These are phyloP conservation scores for Starmerella asiatica DNA, from an alignment of 805 yeast species.

Conservation along the genomic window DNA sequence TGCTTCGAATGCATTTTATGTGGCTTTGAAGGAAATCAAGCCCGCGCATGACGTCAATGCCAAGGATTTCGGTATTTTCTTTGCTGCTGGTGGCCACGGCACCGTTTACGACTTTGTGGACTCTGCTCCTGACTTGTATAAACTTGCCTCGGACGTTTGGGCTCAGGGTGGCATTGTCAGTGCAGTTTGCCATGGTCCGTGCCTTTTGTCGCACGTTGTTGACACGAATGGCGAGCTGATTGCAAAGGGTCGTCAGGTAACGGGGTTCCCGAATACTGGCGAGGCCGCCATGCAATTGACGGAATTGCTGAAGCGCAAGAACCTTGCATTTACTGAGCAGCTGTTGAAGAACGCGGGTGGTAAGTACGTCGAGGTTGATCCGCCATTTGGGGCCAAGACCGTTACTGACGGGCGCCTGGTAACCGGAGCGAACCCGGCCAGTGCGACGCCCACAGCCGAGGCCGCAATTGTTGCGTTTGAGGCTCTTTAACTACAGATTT, in stretches of 20 bases:
- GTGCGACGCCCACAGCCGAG: slow-evolving; percentile 39
- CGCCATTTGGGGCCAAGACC: slow-evolving; percentile 28
- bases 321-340: slow-evolving; percentile 30
- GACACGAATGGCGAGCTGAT: slow-evolving; percentile 34
- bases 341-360: slow-evolving; percentile 25
- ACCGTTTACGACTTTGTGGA: slow-evolving; percentile 43
- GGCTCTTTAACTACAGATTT: too few relatives aligned
- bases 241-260: slow-evolving; percentile 40
- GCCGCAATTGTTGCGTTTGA: slow-evolving; percentile 22
- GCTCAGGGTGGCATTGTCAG: slow-evolving; percentile 41
- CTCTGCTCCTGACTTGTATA: slow-evolving; percentile 35
- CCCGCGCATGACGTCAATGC: slow-evolving; percentile 38
- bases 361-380: slow-evolving; percentile 36
- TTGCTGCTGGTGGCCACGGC: slow-evolving; percentile 58
- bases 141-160: slow-evolving; percentile 36
- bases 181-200: slow-evolving; percentile 63
- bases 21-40: slow-evolving; percentile 32
- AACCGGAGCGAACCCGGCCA: slow-evolving; percentile 55
- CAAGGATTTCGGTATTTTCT: slow-evolving; percentile 40
- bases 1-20: slow-evolving; percentile 30
- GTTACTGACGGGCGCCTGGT: slow-evolving; percentile 45
- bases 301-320: slow-evolving; percentile 23
- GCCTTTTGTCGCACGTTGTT: slow-evolving; percentile 37
- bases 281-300: slow-evolving; percentile 30
- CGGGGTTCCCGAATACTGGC: slow-evolving; percentile 50